Conservation (phyloP, 768 basidiomycete genomes). For the Boletus tylopilopsis region DNA sequence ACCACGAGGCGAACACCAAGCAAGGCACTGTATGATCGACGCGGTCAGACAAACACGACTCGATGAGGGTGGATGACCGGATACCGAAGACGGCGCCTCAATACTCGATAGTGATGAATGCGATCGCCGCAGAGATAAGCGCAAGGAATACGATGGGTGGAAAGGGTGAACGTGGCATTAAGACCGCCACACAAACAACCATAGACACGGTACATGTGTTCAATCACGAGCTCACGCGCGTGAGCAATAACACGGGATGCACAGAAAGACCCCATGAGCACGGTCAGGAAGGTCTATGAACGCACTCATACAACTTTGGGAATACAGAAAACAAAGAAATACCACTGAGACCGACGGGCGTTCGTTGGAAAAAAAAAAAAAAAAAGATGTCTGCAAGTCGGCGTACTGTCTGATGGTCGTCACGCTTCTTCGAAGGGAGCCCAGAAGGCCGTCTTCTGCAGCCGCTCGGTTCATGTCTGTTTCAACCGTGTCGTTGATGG, state of each 20-base stretch:
- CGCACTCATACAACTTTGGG: constrained; percentile 5
- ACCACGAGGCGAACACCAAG: constrained; percentile 31
- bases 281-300: constrained; percentile 38
- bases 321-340: not conserved
- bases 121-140: constrained; percentile 31
- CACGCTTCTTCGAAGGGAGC: constrained; percentile 29
- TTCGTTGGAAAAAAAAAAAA: not conserved
- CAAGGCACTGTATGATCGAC: constrained; percentile 27
- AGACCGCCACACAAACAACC: constrained; percentile 19
- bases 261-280: constrained; percentile 37
- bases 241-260: constrained; percentile 33
- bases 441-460: constrained; percentile 17
- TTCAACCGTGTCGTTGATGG: constrained; percentile 14
- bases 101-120: constrained; percentile 32
- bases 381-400: constrained; percentile 21
- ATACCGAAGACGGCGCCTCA: constrained; percentile 28
- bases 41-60: not conserved
- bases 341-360: constrained; percentile 29
- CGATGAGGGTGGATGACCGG: not conserved
- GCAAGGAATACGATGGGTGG: constrained; percentile 37
- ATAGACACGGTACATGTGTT: constrained; percentile 6
- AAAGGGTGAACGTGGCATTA: constrained; percentile 34
- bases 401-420: constrained; percentile 27
- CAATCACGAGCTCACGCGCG: constrained; percentile 30
- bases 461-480: not conserved